A percentile compares a stretch with the other conserved stretches of the same genome.
These are phyloP conservation scores for Mortierella claussenii DNA, from an alignment of 192 early-diverging fungal genomes.

Conservation along the genomic window DNA sequence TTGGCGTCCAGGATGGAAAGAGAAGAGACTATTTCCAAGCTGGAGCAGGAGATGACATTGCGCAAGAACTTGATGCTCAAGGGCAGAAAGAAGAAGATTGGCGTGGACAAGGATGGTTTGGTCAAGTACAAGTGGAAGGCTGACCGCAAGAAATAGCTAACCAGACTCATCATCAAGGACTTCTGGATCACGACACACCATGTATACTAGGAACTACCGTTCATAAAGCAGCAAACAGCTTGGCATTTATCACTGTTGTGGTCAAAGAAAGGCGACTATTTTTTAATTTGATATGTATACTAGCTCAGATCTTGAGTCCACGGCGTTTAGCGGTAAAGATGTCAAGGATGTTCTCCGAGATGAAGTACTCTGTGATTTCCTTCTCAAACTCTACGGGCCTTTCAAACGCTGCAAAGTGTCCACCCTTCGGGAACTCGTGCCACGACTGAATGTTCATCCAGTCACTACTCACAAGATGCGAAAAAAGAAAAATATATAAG, in stretches of 20 bases:
- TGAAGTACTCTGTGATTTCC: slow-evolving; percentile 63
- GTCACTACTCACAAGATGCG: slow-evolving; percentile 14
- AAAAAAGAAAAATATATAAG: not conserved
- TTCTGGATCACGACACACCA: no score
- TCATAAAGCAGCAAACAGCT: not conserved
- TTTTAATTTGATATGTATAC: not conserved
- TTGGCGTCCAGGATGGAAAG: slow-evolving; percentile 78
- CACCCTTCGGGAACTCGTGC: slow-evolving; percentile 60
- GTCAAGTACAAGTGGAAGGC: slow-evolving; percentile 94
- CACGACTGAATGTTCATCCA: slow-evolving; percentile 58
- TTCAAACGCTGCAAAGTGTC: slow-evolving; percentile 76
- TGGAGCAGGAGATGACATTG: slow-evolving; percentile 81
- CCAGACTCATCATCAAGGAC: no score
- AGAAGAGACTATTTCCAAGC: slow-evolving; percentile 76
- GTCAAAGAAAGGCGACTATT: not conserved
- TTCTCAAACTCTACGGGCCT: slow-evolving; percentile 57
- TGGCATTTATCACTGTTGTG: not conserved
- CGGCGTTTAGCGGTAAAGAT: slow-evolving; percentile 39
- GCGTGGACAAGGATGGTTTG: slow-evolving; percentile 82
- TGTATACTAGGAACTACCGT: no score
- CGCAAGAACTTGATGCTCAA: slow-evolving; percentile 87
- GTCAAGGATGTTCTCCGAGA: slow-evolving; percentile 23
- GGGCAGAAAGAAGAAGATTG: slow-evolving; percentile 83
- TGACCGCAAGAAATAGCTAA: slow-evolving; percentile 86
- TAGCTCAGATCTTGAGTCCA: slow-evolving; percentile 13